phyloP scores from a whole-genome alignment of 148 eudicot genomes.

The Amaranthus palmeri region DNA sequence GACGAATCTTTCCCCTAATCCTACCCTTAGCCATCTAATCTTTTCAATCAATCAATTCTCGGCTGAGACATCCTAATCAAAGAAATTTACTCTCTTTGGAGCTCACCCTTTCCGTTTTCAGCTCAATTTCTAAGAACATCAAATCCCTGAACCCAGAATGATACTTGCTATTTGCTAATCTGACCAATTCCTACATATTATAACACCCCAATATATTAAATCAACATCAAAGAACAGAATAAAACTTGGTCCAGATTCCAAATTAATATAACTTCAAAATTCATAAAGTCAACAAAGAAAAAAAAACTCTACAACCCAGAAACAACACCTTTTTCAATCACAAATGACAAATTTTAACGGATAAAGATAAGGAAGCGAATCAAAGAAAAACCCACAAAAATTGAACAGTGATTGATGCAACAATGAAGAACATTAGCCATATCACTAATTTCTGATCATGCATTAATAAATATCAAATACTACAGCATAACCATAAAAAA shows the following conservation, averaged over 20 bases:
- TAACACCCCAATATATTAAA: not conserved
- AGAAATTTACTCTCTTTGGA: not conserved
- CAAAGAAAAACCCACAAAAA: not conserved
- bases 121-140: not conserved
- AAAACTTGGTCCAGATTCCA: not conserved
- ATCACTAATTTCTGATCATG: conserved; percentile 10
- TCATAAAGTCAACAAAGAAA: conserved; percentile 21
- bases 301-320: not conserved
- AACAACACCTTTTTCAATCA: not conserved
- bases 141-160: conserved; percentile 7
- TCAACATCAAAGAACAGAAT: conserved; percentile 11
- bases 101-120: conserved; percentile 9
- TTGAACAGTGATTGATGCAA: not conserved
- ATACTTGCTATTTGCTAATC: conserved; percentile 6
- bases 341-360: not conserved
- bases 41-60: conserved; percentile 25
- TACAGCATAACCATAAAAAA: not conserved
- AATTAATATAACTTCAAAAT: not conserved
- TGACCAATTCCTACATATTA: conserved; percentile 21
- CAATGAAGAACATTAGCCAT: not conserved
- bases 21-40: conserved; percentile 54
- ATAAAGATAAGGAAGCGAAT: not conserved
- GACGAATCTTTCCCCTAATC: conserved; percentile 60
- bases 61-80: conserved; percentile 20
- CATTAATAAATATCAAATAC: not conserved